Percentiles rank a stretch among this genome's conserved stretches.
Evolutionary conservation across 495 filamentous ascomycete genomes (phyloP).

Genomic region (Penicillium cataractarum): DNA sequence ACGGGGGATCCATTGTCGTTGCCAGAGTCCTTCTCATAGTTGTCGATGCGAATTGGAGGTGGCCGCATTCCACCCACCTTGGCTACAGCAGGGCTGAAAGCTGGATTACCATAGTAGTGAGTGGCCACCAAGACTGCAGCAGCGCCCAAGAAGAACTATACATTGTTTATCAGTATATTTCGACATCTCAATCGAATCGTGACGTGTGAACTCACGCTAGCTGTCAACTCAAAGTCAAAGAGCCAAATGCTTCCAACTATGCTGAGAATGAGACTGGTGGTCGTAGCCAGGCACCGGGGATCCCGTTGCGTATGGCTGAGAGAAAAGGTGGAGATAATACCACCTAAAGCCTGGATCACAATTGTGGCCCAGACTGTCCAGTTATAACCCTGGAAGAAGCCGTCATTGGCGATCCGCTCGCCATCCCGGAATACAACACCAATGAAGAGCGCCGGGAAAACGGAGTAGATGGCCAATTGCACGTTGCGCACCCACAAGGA

Average conservation of each 20-base stretch:
- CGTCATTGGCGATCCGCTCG: slow-evolving; percentile 74
- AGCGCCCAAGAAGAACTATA: slow-evolving; percentile 83
- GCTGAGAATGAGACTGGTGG: slow-evolving; percentile 84
- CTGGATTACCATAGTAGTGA: slow-evolving; percentile 73
- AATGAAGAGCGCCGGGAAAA: slow-evolving; percentile 83
- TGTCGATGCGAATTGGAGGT: slow-evolving; percentile 73
- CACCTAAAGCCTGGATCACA: slow-evolving; percentile 77
- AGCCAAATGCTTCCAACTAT: slow-evolving; percentile 82
- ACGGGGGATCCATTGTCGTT: slow-evolving; percentile 55
- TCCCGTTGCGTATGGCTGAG: slow-evolving; percentile 70
- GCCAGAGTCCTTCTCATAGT: slow-evolving; percentile 65
- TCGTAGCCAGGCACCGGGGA: slow-evolving; percentile 90
- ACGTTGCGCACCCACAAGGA: slow-evolving; percentile 94
- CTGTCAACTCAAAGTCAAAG: slow-evolving; percentile 76
- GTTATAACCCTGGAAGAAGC: slow-evolving; percentile 94
- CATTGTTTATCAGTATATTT: slow-evolving; percentile 25
- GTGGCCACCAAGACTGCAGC: slow-evolving; percentile 76
- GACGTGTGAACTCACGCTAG: slow-evolving; percentile 59
- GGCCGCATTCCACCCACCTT: slow-evolving; percentile 58
- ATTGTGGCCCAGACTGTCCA: slow-evolving; percentile 87
- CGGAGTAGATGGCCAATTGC: slow-evolving; percentile 88
- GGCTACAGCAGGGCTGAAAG: slow-evolving; percentile 36
- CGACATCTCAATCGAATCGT: background rate
- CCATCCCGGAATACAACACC: slow-evolving; percentile 89
- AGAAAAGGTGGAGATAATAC: slow-evolving; percentile 79